Base-by-base conservation (phyloP, 1,139 yeast genomes). In the Pichia sp. region DNA sequence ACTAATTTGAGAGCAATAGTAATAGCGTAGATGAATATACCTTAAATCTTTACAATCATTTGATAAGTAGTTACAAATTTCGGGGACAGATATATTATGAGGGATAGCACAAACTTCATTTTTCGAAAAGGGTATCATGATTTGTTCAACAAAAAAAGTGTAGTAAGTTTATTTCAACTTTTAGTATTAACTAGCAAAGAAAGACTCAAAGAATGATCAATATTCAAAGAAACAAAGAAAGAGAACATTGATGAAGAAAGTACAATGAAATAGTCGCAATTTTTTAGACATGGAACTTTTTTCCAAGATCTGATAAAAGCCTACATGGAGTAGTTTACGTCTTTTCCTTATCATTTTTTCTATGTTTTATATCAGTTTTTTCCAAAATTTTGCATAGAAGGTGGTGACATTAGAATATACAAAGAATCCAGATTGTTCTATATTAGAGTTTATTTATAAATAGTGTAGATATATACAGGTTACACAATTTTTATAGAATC, bases 1-100 rank as follows among this genome's bases (percentile, higher is more conserved):
- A 5, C n/a, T 39, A 3, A 25, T 5, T 8, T 42, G 42, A 3
- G 57, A 46, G 42, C 65, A 62, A 45, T 58, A 62, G 46, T 61
- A 62, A 6, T 55, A 33, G 33, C 51, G 45, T 18, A 59, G 27
- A 47, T 62, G 61, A 16, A 51, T 42, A 51, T 59, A 54, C 29
- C 51, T 45, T 19, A 46, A 28, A 9, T 11, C 45, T 14, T 53
- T 45, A 45, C 65, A 62, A 27, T 53, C 45, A 5, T 48, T 33
- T 13, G 42, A 49, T 22, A 62, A 34, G 45, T 51, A 60, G 10
- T 43, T 39, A 36, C 65, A 62, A 2, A 54, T 50, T 25, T 55
- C 51, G 1, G 48, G 13, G 3, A 51, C 31, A 2, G 59, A 42
- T 9, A 50, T 33, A 27, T 57, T 50, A 16, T 30, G 28, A 25